phyloP scores from a whole-genome alignment of 768 basidiomycete species.

The Favolaschia claudopus region DNA sequence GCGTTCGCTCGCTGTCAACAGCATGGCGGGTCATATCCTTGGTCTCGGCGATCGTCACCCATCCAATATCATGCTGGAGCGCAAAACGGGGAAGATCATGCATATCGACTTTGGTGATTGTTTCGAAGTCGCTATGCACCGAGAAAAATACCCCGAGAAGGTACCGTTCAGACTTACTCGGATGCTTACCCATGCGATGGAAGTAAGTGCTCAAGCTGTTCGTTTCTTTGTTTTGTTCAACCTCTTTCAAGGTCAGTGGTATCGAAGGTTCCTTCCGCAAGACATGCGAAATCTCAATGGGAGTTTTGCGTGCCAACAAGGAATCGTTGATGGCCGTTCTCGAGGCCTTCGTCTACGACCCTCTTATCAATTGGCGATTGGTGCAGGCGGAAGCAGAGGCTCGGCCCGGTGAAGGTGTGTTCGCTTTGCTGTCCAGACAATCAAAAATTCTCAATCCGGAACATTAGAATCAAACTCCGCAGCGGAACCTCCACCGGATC shows the following conservation, averaged over 20 bases:
- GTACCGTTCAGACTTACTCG: constrained; percentile 97
- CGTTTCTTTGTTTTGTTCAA: neutral
- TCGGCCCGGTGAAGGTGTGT: constrained; percentile 62
- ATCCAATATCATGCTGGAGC: constrained; percentile 91
- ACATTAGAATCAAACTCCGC: constrained; percentile 39
- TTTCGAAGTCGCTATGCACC: constrained; percentile 97
- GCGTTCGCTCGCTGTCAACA: constrained; percentile 93
- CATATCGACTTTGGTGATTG: constrained; percentile 99
- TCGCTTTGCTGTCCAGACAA: neutral
- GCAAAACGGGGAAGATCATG: constrained; percentile 91
- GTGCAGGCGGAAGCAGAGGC: constrained; percentile 86
- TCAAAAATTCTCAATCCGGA: constrained; percentile 3
- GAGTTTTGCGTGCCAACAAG: constrained; percentile 93
- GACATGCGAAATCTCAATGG: constrained; percentile 97
- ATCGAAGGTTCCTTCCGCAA: constrained; percentile 97
- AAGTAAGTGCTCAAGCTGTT: constrained; percentile 55
- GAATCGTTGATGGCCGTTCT: constrained; percentile 98
- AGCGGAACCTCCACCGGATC: constrained; percentile 59
- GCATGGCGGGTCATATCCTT: constrained; percentile 98
- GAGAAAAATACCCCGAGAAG: constrained; percentile 98
- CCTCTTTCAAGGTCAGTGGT: constrained; percentile 79
- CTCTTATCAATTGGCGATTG: constrained; percentile 95
- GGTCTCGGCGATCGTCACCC: constrained; percentile 97
- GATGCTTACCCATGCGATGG: constrained; percentile 99
- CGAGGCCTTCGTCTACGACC: constrained; percentile 98